A percentile compares a stretch with the other conserved stretches of the same genome.
phyloP scores from a whole-genome alignment of 2,329 filamentous ascomycete genomes.

The Lachnellula hyalina region DNA sequence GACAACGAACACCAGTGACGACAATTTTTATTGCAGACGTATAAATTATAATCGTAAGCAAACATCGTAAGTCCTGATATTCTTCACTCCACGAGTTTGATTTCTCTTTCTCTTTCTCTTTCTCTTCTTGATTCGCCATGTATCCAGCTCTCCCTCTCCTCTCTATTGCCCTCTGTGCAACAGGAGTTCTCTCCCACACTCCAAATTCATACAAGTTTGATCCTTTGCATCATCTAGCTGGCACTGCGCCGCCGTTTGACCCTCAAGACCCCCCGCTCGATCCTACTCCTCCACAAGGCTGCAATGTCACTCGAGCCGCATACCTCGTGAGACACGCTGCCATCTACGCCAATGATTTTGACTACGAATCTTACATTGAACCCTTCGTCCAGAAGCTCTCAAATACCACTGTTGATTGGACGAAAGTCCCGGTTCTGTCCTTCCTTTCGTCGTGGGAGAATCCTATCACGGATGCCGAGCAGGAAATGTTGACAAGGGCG shows the following conservation, averaged over 20 bases:
- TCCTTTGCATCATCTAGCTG: constrained; percentile 43
- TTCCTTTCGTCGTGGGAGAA: constrained; percentile 26
- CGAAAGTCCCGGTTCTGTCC: constrained; percentile 24
- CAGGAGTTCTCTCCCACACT: constrained; percentile 8
- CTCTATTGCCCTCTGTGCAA: constrained; percentile 7
- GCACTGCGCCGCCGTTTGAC: constrained; percentile 46
- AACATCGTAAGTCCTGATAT: background rate
- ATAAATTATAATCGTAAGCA: background rate
- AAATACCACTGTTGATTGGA: constrained; percentile 45
- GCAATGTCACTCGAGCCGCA: constrained; percentile 43
- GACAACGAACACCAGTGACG: no score
- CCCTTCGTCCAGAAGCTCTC: constrained; percentile 45
- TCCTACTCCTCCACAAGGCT: constrained; percentile 43
- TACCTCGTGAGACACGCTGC: constrained; percentile 46
- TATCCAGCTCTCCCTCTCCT: constrained; percentile 9
- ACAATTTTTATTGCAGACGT: background rate
- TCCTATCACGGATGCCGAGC: constrained; percentile 24
- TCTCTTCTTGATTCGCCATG: constrained; percentile 6
- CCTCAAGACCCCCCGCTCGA: constrained; percentile 41
- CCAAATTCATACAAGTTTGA: constrained; percentile 37
- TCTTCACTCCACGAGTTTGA: background rate
- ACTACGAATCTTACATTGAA: constrained; percentile 46
- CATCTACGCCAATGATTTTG: constrained; percentile 48
- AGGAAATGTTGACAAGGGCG: constrained; percentile 24
- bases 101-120: background rate